phyloP scores from a whole-genome alignment of 257 asterid species.

The Henckelia pumila region DNA sequence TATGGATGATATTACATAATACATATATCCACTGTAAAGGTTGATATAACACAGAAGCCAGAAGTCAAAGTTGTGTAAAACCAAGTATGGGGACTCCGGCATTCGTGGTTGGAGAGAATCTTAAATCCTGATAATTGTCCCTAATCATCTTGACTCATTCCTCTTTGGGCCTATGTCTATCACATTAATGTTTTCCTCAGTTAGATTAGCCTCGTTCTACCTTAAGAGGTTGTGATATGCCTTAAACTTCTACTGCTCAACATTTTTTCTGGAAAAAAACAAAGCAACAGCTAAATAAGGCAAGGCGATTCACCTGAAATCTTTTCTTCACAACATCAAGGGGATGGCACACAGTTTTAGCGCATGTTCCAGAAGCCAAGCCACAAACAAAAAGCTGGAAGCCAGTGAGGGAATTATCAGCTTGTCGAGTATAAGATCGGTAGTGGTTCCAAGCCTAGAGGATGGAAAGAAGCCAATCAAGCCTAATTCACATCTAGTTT shows the following conservation, averaged over 20 bases:
- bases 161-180: neutral
- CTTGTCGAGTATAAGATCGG: conserved; percentile 32
- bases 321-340: conserved; percentile 98
- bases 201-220: no score
- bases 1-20: no score
- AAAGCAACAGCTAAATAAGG: neutral
- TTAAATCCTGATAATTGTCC: neutral
- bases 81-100: neutral
- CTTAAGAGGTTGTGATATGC: neutral
- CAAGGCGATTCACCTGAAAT: conserved; percentile 63
- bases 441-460: conserved; percentile 65
- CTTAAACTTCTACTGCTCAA: neutral
- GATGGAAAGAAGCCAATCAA: conserved; percentile 19
- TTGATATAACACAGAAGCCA: neutral
- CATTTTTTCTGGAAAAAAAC: neutral
- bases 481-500: neutral
- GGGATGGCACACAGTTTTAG: conserved; percentile 90
- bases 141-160: neutral
- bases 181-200: neutral
- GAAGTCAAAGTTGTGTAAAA: neutral
- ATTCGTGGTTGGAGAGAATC: neutral
- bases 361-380: conserved; percentile 81
- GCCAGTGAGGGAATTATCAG: conserved; percentile 53
- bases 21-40: neutral
- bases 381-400: conserved; percentile 84